Base-by-base conservation (phyloP, 2,329 filamentous ascomycete species). In the Fusarium odoratissimum region DNA sequence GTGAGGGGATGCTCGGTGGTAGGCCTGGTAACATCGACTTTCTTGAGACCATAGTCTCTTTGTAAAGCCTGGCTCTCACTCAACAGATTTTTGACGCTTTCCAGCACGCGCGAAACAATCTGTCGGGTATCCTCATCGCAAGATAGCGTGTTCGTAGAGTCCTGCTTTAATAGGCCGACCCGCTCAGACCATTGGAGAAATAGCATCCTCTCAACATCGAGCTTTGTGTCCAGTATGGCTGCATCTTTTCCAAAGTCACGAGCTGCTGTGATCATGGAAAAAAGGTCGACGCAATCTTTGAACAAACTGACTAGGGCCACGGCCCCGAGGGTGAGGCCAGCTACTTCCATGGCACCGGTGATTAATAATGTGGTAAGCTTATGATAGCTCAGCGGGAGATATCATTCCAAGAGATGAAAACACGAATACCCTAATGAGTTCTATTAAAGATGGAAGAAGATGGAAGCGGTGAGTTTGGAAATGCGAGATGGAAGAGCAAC, bases 161-260 rank as follows among this genome's bases (percentile, higher is more conserved):
- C 25, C 4, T 49, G 44, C 10, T n/a, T 16, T 0, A 59, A 17
- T 0, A 58, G 33, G 1, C 25, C 41, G 7, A 46, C 33, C n/a
- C 52, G 17, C 0, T 40, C 59, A 8, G 41, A 33, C 52, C 59
- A 46, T 2, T 31, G 17, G 7, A 59, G 17, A 4, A 46, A 44
- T 0, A 46, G 5, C 11, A 37, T 33, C 10, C 10, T 28, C 8
- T 62, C 41, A 0, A 46, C 5, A 10, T 62, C 52, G 0, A 62
- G 31, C 17, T 59, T 59, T 1, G 17, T 46, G 1, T 46, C 12
- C 0, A 46, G 8, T 1, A 25, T n/a, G 1, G 7, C n/a, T 1
- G n/a, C 28, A 17, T 59, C n/a, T 10, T 21, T 28, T 2, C 35
- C 41, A 4, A 46, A 1, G 5, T 40, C 11, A 0, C 11, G n/a